phyloP scores from a whole-genome alignment of 2,329 filamentous ascomycete genomes.

The Chaetomiaceae sp. region DNA sequence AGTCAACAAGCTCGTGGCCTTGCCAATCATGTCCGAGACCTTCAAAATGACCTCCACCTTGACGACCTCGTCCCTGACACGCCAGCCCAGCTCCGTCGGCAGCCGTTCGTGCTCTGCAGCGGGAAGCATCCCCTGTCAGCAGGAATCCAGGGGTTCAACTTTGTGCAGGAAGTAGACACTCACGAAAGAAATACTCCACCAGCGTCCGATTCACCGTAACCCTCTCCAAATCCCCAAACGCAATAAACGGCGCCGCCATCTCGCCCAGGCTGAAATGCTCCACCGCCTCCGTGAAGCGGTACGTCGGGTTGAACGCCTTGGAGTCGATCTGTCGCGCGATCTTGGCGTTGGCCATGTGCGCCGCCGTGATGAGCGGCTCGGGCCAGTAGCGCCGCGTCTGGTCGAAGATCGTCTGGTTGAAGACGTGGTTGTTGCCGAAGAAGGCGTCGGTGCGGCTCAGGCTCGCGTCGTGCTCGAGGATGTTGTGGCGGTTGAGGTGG shows the following conservation, averaged over 20 bases:
- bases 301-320: conserved; percentile 10
- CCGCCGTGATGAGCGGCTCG: background rate
- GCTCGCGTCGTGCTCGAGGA: conserved; percentile 46
- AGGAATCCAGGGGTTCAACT: background rate
- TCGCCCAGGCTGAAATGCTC: conserved; percentile 11
- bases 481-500: background rate
- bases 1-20: conserved; percentile 4
- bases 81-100: conserved; percentile 12
- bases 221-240: conserved; percentile 11
- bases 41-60: conserved; percentile 1
- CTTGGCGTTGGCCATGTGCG: background rate
- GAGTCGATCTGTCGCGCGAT: background rate
- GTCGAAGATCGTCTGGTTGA: conserved; percentile 4
- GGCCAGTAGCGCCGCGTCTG: background rate
- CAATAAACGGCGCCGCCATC: conserved; percentile 10
- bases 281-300: background rate
- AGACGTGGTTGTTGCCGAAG: background rate
- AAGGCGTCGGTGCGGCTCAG: conserved; percentile 2
- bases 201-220: conserved; percentile 5
- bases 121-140: background rate
- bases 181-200: conserved; percentile 14
- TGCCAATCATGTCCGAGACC: conserved; percentile 5
- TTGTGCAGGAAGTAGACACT: too few relatives aligned
- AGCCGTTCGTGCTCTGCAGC: conserved; percentile 13
- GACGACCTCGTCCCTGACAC: conserved; percentile 1